Evolutionary conservation across 805 yeast genomes (phyloP).

Genomic region (Kuraishia molischiana): DNA sequence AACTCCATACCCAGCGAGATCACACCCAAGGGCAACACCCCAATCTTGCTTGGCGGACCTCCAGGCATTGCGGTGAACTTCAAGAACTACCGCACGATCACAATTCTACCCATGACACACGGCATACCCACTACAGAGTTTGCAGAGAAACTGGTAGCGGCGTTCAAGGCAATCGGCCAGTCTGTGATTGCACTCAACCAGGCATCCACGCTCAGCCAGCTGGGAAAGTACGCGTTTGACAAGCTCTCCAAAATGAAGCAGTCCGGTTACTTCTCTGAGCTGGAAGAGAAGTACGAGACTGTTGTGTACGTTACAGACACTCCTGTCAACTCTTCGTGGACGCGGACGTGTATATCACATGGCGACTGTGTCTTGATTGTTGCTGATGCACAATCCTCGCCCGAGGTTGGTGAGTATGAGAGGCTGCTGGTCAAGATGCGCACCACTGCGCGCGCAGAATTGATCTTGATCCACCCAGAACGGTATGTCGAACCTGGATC

Average conservation of each 20-base stretch:
- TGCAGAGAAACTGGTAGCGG: slow-evolving; percentile 62
- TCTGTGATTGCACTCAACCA: slow-evolving; percentile 76
- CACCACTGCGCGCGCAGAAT: slow-evolving; percentile 81
- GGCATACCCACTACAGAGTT: slow-evolving; percentile 86
- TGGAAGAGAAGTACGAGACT: slow-evolving; percentile 85
- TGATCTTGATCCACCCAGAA: slow-evolving; percentile 78
- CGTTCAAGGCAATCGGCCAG: slow-evolving; percentile 63
- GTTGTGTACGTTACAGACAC: slow-evolving; percentile 87
- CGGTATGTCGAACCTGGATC: slow-evolving; percentile 76
- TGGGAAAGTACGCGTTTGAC: slow-evolving; percentile 92
- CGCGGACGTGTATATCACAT: slow-evolving; percentile 83
- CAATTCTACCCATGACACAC: slow-evolving; percentile 67
- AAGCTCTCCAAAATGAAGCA: slow-evolving; percentile 77
- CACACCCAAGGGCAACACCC: background rate
- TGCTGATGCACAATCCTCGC: slow-evolving; percentile 72
- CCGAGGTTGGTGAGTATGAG: slow-evolving; percentile 82
- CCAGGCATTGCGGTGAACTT: slow-evolving; percentile 6
- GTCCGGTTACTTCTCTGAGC: slow-evolving; percentile 80
- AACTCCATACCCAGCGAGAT: slow-evolving; percentile 1
- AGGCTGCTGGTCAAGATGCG: slow-evolving; percentile 60
- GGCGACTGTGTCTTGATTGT: slow-evolving; percentile 89
- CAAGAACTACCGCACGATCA: slow-evolving; percentile 67
- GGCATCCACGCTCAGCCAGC: slow-evolving; percentile 63
- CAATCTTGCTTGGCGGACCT: background rate
- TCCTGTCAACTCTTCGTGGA: slow-evolving; percentile 77